These are phyloP conservation scores for Cajanus cajan DNA, from an alignment of 306 rosid species.

Conservation along the genomic window DNA sequence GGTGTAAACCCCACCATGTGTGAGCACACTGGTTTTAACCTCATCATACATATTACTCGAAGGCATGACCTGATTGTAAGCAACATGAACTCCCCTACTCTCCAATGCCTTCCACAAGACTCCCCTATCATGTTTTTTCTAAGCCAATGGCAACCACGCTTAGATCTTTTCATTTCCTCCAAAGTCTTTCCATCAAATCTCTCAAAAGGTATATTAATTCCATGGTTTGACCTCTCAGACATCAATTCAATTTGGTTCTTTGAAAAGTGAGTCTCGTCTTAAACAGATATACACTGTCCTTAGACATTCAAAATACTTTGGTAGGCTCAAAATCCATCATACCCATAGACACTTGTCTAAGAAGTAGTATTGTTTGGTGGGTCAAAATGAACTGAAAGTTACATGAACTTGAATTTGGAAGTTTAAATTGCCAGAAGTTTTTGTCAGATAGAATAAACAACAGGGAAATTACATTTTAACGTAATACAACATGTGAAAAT, in stretches of 20 bases:
- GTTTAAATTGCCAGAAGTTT: neutral
- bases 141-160: neutral
- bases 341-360: neutral
- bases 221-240: neutral
- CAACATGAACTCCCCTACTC: neutral
- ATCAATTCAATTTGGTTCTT: neutral
- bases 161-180: neutral
- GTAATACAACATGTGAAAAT: constrained; percentile 2
- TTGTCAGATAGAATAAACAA: constrained; percentile 1
- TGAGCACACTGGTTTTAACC: neutral
- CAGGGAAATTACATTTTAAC: neutral
- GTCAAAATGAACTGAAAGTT: constrained; percentile 13
- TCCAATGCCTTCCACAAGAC: neutral
- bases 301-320: neutral
- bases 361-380: neutral
- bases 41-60: neutral
- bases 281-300: neutral
- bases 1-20: neutral
- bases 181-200: neutral
- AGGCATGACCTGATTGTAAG: neutral
- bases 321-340: neutral
- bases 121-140: neutral
- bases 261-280: neutral
- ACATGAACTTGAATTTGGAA: neutral
- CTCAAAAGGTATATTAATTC: neutral